Evolutionary conservation across 345 rosid genomes (phyloP).

Genomic region (Stellera chamaejasme): DNA sequence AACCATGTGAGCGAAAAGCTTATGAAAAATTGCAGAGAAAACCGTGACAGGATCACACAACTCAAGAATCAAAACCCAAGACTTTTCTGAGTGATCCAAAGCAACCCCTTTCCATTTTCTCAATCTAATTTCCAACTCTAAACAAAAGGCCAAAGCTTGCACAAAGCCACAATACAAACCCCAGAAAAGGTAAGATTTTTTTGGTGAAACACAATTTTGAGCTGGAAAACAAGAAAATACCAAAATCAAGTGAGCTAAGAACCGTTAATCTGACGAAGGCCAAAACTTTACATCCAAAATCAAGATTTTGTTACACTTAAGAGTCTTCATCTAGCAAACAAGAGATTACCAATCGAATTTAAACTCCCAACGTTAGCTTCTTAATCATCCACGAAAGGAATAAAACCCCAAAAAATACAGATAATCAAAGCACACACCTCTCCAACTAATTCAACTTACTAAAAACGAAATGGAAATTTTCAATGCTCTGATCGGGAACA

Average conservation of each 20-base stretch:
- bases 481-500: constrained; percentile 5
- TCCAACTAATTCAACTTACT: not conserved
- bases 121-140: not conserved
- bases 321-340: not conserved
- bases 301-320: not conserved
- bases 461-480: not conserved
- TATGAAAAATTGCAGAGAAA: constrained; percentile 3
- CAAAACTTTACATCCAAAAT: not conserved
- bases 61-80: constrained; percentile 1
- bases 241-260: not conserved
- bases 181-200: not conserved
- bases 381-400: not conserved
- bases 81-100: not conserved
- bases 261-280: constrained; percentile 1
- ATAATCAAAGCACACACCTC: not conserved
- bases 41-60: not conserved
- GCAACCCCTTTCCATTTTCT: not conserved
- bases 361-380: not conserved
- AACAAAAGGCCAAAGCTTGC: not conserved
- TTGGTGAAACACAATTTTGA: not conserved
- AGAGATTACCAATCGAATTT: not conserved
- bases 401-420: not conserved
- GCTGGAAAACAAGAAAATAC: not conserved
- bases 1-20: constrained; percentile 8
- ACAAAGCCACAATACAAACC: not conserved